Evolutionary conservation across 257 asterid genomes (phyloP).

Genomic region (Lavandula angustifolia): DNA sequence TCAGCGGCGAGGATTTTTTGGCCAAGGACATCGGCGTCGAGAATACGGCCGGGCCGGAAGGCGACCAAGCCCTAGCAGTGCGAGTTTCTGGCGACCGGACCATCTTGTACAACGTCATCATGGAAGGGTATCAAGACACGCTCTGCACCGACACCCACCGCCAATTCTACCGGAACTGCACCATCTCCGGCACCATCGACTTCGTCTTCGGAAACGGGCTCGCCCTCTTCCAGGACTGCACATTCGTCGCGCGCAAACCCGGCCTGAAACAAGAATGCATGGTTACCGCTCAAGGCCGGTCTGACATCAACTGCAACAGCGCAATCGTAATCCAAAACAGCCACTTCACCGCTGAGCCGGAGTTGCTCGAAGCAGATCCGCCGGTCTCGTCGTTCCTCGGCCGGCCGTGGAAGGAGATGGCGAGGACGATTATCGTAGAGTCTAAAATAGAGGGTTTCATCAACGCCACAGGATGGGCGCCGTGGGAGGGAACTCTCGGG

Average conservation of each 20-base stretch:
- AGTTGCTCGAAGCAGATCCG: constrained; percentile 5
- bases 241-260: constrained; percentile 54
- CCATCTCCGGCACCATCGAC: constrained; percentile 62
- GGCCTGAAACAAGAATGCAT: constrained; percentile 39
- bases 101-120: constrained; percentile 48
- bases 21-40: constrained; percentile 57
- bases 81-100: constrained; percentile 47
- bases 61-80: constrained; percentile 68
- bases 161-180: constrained; percentile 56
- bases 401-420: constrained; percentile 61
- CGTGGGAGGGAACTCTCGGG: constrained; percentile 37
- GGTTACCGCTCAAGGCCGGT: constrained; percentile 66
- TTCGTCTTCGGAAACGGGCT: constrained; percentile 60
- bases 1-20: constrained; percentile 44
- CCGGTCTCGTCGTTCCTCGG: constrained; percentile 40
- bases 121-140: constrained; percentile 62
- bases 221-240: constrained; percentile 59
- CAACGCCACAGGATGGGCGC: constrained; percentile 48
- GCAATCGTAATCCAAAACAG: constrained; percentile 51
- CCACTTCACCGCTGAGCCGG: constrained; percentile 38
- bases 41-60: constrained; percentile 59
- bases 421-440: constrained; percentile 52
- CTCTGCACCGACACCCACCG: constrained; percentile 54
- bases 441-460: constrained; percentile 37
- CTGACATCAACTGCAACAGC: constrained; percentile 28